Base-by-base conservation (phyloP, 2,329 filamentous ascomycete genomes). In the Arthroderma uncinatum region DNA sequence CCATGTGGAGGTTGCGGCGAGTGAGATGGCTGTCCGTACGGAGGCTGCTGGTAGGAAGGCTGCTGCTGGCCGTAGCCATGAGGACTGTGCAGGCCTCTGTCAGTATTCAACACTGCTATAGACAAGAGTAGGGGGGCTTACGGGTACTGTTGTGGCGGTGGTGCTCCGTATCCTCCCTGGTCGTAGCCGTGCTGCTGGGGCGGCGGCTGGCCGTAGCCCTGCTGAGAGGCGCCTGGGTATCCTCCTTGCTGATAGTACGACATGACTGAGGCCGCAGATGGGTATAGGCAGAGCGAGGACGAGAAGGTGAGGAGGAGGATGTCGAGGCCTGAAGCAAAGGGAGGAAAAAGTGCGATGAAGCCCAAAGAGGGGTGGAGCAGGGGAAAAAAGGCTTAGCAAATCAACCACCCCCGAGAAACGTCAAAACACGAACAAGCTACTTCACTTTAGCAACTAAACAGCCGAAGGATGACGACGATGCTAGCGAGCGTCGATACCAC, bases 201-300 rank as follows among this genome's bases (percentile, higher is more conserved):
- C 64, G 80, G 80, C 61, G 78, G 78, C 66, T 23, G 53, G 47
- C 53, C 56, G 48, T 58, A 60, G 19, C 34, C 37, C 28, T 36
- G 23, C 23, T 33, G 54, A 62, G 79, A 75, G 56, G 78, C 78
- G 67, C 74, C 73, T 58, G 76, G 73, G 66, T 83, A 82, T 52
- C 74, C 73, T 59, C 78, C 77, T 62, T n/a, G n/a, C n/a, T 80
- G 81, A 68, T 83, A 85, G 66, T 81, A 82, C 63, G 83, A 84
- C 83, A 85, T 86, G 57, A 63, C 64, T 23, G 7, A 10, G 34
- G 53, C 23, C 12, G 28, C 16, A 40, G 28, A 37, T n/a, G n/a
- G n/a, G n/a, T n/a, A n/a, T n/a, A 28, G 23, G 21, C 19, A 40
- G 14, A 23, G 28, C 47, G 53, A 40, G 21, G n/a, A 14, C 14